Percentiles rank a stretch among this genome's conserved stretches.
Conservation (phyloP, 2,329 filamentous ascomycete genomes). For the Hypomyces rosellus region DNA sequence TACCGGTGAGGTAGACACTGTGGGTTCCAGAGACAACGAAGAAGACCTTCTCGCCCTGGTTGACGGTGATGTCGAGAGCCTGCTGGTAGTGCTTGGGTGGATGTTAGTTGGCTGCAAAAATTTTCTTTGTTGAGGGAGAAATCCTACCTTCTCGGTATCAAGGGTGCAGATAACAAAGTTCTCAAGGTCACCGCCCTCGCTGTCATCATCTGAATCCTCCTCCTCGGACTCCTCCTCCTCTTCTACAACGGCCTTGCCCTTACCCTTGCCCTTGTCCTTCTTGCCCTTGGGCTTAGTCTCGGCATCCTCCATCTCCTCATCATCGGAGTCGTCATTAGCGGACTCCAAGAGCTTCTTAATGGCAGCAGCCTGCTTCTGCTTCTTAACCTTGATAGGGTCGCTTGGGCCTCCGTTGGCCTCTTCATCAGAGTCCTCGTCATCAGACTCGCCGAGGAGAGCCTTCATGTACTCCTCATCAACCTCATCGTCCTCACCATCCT, state of each 20-base stretch:
- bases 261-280: slow-evolving; percentile 71
- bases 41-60: slow-evolving; percentile 82
- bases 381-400: slow-evolving; percentile 84
- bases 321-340: slow-evolving; percentile 52
- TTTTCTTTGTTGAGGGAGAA: background rate
- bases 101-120: slow-evolving; percentile 20
- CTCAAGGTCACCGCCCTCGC: slow-evolving; percentile 63
- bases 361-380: slow-evolving; percentile 72
- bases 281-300: slow-evolving; percentile 51
- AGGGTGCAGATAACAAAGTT: slow-evolving; percentile 95
- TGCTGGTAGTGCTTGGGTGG: slow-evolving; percentile 79
- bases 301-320: slow-evolving; percentile 69
- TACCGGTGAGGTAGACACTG: slow-evolving; percentile 87
- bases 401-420: slow-evolving; percentile 85
- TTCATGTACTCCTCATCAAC: slow-evolving; percentile 61
- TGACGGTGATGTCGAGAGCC: slow-evolving; percentile 85
- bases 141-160: slow-evolving; percentile 77
- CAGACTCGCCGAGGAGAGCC: slow-evolving; percentile 45
- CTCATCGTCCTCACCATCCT: slow-evolving; percentile 55
- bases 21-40: slow-evolving; percentile 89
- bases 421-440: slow-evolving; percentile 51
- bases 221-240: slow-evolving; percentile 50
- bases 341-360: slow-evolving; percentile 71
- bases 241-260: slow-evolving; percentile 59
- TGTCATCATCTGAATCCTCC: slow-evolving; percentile 56